Base-by-base conservation (phyloP, 1,284 basidiomycete genomes). In the Coniferiporia weirii region DNA sequence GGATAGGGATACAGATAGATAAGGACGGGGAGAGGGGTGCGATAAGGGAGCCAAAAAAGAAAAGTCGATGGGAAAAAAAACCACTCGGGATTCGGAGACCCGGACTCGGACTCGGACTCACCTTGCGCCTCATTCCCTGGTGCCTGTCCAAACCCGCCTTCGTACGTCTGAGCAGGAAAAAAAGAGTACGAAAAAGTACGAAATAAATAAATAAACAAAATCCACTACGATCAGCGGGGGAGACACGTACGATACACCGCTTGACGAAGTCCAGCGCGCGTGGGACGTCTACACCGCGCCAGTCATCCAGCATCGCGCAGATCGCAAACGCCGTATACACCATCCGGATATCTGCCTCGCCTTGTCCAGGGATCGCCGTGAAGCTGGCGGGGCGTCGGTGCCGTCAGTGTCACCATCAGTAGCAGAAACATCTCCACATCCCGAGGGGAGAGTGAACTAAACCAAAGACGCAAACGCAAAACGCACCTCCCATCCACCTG, bases 261-360 rank as follows among this genome's bases (percentile, higher is more conserved):
- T 74, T 70, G 44, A 96, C 78, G 66, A 88, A 96, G 1, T 64
- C 66, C 8, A 89, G 65, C 0, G 91, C 87, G 12, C 70, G 72
- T 5, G 78, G 72, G 1, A 87, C 69, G 67, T 92, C 79, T 38
- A 95, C 75, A n/a, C 81, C 82, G 1, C 79, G 82, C 86, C 89
- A 92, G 67, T 93, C 87, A 60, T 85, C 72, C 13, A 95, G 74
- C 78, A 97, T 84, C 56, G 78, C 80, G 59, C 85, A 84, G 63
- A 97, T 83, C 4, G 85, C 89, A 66, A 93, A 90, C 0, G 94
- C 95, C 65, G 92, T 95, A 69, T 97, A 98, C 0, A 87, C 79
- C 63, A 93, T 93, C 27, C 96, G 80, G 35, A 91, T 74, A 67
- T 95, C 94, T 0, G 81, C 78, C 67, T 91, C 87, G 12, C 79